Conservation (phyloP, 257 asterid species). For the Salvia rosmarinus region DNA sequence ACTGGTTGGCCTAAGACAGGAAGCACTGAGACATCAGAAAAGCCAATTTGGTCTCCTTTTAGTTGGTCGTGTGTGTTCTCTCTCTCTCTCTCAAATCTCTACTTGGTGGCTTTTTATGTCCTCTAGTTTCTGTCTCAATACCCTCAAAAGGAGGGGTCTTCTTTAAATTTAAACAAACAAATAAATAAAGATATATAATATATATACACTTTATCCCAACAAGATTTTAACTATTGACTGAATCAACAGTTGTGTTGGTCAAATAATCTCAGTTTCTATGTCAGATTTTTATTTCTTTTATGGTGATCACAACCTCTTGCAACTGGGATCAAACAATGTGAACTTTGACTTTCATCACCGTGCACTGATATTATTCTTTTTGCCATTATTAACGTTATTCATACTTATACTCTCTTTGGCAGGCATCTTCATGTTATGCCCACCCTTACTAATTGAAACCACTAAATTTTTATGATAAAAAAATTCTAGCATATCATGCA, state of each 20-base stretch:
- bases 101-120: constrained; percentile 58
- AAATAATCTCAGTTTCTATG: constrained; percentile 47
- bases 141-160: constrained; percentile 56
- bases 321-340: constrained; percentile 76
- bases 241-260: constrained; percentile 42
- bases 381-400: constrained; percentile 18
- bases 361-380: constrained; percentile 29
- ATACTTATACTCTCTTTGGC: background rate
- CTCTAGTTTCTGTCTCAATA: constrained; percentile 47
- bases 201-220: background rate
- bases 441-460: background rate
- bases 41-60: constrained; percentile 57
- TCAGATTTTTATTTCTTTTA: constrained; percentile 31
- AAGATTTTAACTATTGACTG: constrained; percentile 51
- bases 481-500: too few species aligned
- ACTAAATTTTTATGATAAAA: too few species aligned
- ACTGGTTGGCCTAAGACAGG: constrained; percentile 38
- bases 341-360: constrained; percentile 66
- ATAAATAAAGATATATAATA: background rate
- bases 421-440: background rate
- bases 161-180: constrained; percentile 8
- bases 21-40: constrained; percentile 50
- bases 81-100: constrained; percentile 46
- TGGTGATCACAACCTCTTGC: constrained; percentile 57
- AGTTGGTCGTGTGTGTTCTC: constrained; percentile 44